phyloP scores from a whole-genome alignment of 805 yeast species.

The Metschnikowia noctiluminum region DNA sequence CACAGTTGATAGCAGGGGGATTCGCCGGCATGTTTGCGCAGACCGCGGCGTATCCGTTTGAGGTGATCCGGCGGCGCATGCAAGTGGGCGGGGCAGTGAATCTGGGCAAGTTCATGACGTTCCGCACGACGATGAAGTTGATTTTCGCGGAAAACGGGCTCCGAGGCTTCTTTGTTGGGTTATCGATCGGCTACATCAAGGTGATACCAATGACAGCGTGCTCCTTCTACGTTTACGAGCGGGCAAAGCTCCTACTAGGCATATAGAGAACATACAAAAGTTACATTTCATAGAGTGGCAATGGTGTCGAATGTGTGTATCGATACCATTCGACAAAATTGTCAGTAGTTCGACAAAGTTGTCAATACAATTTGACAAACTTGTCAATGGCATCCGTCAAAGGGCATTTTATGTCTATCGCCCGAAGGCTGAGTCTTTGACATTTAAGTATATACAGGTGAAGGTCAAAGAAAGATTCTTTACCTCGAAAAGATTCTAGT shows the following conservation, averaged over 20 bases:
- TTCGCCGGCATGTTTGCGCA: slow-evolving; percentile 94
- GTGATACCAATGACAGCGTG: slow-evolving; percentile 98
- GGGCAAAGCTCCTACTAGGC: slow-evolving; percentile 68
- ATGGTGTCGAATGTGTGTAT: neutral
- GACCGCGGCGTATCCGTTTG: slow-evolving; percentile 95
- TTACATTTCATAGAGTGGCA: neutral
- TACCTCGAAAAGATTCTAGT: neutral
- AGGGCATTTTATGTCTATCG: too few relatives aligned
- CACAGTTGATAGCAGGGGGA: slow-evolving; percentile 92
- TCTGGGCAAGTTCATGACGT: slow-evolving; percentile 54
- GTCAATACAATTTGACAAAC: too few relatives aligned
- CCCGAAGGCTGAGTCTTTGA: too few relatives aligned
- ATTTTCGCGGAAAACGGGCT: slow-evolving; percentile 75
- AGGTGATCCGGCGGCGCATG: slow-evolving; percentile 89
- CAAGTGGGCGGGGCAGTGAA: slow-evolving; percentile 85
- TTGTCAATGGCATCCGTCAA: too few relatives aligned
- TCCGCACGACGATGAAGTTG: slow-evolving; percentile 50
- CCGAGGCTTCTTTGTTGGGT: slow-evolving; percentile 88
- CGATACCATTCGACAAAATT: neutral
- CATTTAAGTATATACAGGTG: too few relatives aligned
- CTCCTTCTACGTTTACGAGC: slow-evolving; percentile 89
- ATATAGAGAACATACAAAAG: slow-evolving; percentile 45
- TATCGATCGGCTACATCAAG: slow-evolving; percentile 91
- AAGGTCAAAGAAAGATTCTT: too few relatives aligned
- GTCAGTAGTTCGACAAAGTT: too few relatives aligned